phyloP scores from a whole-genome alignment of 768 basidiomycete species.

The Tylopilus plumbeoviolaceoides region DNA sequence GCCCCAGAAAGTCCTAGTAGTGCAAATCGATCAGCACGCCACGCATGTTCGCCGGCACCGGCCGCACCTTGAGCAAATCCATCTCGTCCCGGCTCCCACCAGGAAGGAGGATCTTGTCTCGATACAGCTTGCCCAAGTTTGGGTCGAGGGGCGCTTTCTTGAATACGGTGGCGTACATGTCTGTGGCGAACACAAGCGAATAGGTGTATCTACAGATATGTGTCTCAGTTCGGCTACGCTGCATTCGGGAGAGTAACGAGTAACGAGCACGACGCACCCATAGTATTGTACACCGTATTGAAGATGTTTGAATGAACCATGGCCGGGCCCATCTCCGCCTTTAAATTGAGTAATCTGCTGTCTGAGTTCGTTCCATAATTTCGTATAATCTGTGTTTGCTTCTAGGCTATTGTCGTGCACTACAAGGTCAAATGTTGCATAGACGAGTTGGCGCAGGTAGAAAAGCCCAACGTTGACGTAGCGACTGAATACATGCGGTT shows the following conservation, averaged over 20 bases:
- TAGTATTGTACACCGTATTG: constrained; percentile 69
- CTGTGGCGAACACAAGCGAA: constrained; percentile 58
- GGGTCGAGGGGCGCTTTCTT: constrained; percentile 71
- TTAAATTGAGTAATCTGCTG: constrained; percentile 63
- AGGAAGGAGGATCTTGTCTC: constrained; percentile 67
- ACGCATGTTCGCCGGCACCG: background rate
- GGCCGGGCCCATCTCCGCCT: background rate
- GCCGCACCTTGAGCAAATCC: constrained; percentile 60
- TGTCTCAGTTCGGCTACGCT: background rate
- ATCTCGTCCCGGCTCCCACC: constrained; percentile 74
- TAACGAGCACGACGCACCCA: constrained; percentile 31
- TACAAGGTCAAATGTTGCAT: constrained; percentile 34
- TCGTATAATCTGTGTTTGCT: constrained; percentile 53
- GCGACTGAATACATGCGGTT: constrained; percentile 37
- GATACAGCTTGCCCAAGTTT: constrained; percentile 58
- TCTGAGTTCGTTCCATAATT: constrained; percentile 72
- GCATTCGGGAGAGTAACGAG: background rate
- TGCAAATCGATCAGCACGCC: background rate
- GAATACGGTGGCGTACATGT: constrained; percentile 69
- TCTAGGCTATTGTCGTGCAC: constrained; percentile 38
- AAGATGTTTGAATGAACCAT: constrained; percentile 57
- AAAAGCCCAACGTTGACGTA: constrained; percentile 79
- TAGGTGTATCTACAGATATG: constrained; percentile 55
- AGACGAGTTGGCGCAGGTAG: constrained; percentile 66
- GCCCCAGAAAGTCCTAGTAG: constrained; percentile 73